Base-by-base conservation (phyloP, 106 monocot species). In the Vanilla planifolia region DNA sequence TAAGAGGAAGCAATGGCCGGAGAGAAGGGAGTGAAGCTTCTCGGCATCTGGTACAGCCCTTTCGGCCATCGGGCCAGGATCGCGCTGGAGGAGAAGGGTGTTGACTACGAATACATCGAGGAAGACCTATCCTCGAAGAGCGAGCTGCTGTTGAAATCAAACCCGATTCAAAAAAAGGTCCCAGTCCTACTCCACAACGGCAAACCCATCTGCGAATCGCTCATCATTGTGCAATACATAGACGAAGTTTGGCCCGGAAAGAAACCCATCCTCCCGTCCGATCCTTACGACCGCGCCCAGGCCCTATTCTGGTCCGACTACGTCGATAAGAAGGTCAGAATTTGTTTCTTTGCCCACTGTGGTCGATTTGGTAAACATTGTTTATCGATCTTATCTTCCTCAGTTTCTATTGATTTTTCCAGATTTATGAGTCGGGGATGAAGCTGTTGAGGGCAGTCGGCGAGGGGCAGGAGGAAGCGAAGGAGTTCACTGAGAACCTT, bases 101-200 rank as follows among this genome's bases (percentile, higher is more conserved):
- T 83, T 14, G 28, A 43, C 33, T 83, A 66, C 62, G 78, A 77
- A 70, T 67, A 69, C 55, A 37, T 20, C 19, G 77, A 78, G 62
- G 56, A 83, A 70, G 30, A 83, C 29, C 46, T 74, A 35, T 23
- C 1, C 14, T 4, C 63, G 45, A 83, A 77, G 82, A 78, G 82
- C 74, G 29, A 19, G 20, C 42, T 74, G 29, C 63, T 83, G 43
- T 44, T 83, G 3, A 35, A 61, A 13, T 45, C 65, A 22, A 82
- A 82, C 60, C 81, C 81, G 8, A 63, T 81, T 21, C 46, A 77
- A 59, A 81, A 76, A 68, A 81, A 73, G 64, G 62, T 81, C 20
- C 83, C 74, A 13, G 78, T 75, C 7, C 71, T 83, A 45, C 19
- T 83, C 59, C 74, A 75, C 55, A 42, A 64, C 39, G 79, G 79